Percentiles rank a stretch among this genome's conserved stretches.
Conservation (phyloP, 768 basidiomycete species). For the Postia placenta region DNA sequence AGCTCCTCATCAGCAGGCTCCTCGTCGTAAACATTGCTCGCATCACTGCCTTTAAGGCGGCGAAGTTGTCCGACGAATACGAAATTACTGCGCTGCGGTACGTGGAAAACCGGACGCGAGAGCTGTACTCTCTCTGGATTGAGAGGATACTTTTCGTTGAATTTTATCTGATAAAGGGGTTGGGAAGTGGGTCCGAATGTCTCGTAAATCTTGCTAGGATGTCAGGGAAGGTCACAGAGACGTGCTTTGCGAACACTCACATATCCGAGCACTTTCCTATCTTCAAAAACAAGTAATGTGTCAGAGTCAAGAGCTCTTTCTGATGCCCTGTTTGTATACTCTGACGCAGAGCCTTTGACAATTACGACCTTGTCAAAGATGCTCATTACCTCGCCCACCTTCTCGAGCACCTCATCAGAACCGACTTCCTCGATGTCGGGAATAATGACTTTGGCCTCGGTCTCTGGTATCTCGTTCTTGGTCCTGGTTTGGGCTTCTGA, state of each 20-base stretch:
- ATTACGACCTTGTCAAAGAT: slow-evolving; percentile 71
- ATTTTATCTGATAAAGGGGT: slow-evolving; percentile 86
- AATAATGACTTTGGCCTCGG: slow-evolving; percentile 38
- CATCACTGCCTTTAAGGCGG: slow-evolving; percentile 80
- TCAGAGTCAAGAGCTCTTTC: slow-evolving; percentile 79
- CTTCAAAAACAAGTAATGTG: slow-evolving; percentile 84
- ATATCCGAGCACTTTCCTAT: slow-evolving; percentile 85
- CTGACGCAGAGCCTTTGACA: slow-evolving; percentile 52
- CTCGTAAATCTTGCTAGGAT: slow-evolving; percentile 67
- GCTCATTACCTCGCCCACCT: slow-evolving; percentile 72
- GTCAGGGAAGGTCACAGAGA: background rate
- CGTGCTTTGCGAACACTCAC: background rate
- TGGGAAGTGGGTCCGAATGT: slow-evolving; percentile 92
- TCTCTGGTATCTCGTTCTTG: slow-evolving; percentile 59
- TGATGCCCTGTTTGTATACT: slow-evolving; percentile 37
- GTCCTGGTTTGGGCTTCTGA: slow-evolving; percentile 49
- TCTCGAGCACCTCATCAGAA: slow-evolving; percentile 59
- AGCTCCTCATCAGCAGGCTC: slow-evolving; percentile 86
- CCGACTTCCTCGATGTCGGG: slow-evolving; percentile 63
- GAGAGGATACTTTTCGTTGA: slow-evolving; percentile 60
- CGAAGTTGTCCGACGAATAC: slow-evolving; percentile 74
- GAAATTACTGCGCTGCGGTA: slow-evolving; percentile 74
- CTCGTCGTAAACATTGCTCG: slow-evolving; percentile 92
- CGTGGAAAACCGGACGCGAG: slow-evolving; percentile 72
- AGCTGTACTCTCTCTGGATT: slow-evolving; percentile 48